These are phyloP conservation scores for Carallia pectinifolia DNA, from an alignment of 345 rosid genomes.

Conservation along the genomic window DNA sequence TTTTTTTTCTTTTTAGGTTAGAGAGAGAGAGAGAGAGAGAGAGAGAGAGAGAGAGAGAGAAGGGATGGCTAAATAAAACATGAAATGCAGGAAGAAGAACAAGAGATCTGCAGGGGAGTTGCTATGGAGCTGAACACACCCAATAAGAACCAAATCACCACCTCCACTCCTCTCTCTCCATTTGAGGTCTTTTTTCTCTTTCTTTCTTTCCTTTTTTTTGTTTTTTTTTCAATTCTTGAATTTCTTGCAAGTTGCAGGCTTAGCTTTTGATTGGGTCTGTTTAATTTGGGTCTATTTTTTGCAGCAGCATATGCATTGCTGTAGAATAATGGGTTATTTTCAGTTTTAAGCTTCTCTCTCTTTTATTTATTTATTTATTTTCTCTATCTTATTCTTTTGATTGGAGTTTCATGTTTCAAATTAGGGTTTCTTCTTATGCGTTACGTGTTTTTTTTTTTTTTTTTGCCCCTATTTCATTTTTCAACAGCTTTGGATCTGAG, in stretches of 20 bases:
- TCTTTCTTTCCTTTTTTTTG: neutral
- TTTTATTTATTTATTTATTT: too few relatives aligned
- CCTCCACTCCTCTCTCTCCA: conserved; percentile 38
- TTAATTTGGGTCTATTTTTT: too few relatives aligned
- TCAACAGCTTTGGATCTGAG: neutral
- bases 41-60: neutral
- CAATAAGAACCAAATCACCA: conserved; percentile 39
- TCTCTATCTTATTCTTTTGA: too few relatives aligned
- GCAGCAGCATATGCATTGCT: too few relatives aligned
- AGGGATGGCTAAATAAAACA: too few relatives aligned
- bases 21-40: neutral
- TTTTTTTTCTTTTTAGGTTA: neutral
- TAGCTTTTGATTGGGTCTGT: neutral
- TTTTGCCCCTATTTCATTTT: too few relatives aligned
- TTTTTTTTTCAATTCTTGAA: neutral
- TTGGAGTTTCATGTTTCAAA: neutral
- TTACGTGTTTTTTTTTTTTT: neutral
- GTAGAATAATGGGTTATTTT: neutral
- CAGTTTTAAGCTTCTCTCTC: neutral
- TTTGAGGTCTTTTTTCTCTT: conserved; percentile 40
- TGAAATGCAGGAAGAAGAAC: neutral
- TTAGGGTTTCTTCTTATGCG: neutral
- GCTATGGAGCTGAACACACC: conserved; percentile 55
- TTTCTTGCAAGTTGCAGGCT: neutral
- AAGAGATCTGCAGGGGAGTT: neutral